phyloP scores from a whole-genome alignment of 176 grass and related monocot species.

The Coix lacrymajobi region DNA sequence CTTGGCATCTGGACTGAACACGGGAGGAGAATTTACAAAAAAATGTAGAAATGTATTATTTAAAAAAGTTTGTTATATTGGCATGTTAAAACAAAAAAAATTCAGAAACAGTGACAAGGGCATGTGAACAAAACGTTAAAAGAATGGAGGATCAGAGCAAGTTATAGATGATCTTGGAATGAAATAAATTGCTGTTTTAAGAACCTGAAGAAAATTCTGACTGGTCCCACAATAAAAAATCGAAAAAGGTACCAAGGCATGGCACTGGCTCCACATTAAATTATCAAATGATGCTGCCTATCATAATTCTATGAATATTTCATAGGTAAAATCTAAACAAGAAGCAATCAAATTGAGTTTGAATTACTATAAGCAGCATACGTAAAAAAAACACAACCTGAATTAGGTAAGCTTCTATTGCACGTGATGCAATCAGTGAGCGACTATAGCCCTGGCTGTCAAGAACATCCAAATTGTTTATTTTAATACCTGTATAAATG shows the following conservation, averaged over 20 bases:
- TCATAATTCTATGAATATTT: neutral
- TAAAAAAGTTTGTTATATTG: neutral
- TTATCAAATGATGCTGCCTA: neutral
- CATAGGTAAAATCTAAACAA: conserved; percentile 8
- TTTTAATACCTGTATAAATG: conserved; percentile 69
- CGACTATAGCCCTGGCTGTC: conserved; percentile 71
- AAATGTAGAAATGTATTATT: neutral
- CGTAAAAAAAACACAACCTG: conserved; percentile 50
- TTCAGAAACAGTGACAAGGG: neutral
- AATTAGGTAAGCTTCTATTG: conserved; percentile 96
- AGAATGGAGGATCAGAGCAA: neutral
- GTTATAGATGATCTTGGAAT: neutral
- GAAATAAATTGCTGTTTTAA: neutral
- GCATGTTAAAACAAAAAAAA: neutral
- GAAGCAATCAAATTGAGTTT: conserved; percentile 5
- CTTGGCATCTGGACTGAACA: neutral
- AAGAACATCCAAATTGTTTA: conserved; percentile 76
- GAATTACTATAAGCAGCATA: conserved; percentile 12
- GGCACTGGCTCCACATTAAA: neutral
- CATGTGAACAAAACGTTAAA: neutral
- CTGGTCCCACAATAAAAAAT: neutral
- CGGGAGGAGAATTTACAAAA: neutral
- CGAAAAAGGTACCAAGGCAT: neutral
- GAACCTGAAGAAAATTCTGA: neutral
- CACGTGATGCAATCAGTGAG: conserved; percentile 70